phyloP scores from a whole-genome alignment of 306 rosid species.

The Mimosa bimucronata region DNA sequence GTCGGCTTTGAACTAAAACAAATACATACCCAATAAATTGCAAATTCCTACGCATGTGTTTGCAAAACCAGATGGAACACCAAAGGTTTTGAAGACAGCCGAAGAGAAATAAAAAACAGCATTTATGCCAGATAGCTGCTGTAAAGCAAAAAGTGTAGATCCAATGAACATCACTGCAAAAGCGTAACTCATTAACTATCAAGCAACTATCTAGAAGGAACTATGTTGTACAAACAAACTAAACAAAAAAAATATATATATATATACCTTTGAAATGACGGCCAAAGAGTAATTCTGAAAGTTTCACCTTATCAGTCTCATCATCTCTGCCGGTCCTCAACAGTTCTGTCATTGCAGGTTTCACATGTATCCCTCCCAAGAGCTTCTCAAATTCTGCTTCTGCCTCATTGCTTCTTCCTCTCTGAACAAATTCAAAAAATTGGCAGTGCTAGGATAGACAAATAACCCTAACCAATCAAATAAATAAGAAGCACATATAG shows the following conservation, averaged over 20 bases:
- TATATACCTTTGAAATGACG: constrained; percentile 63
- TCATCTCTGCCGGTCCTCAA: constrained; percentile 72
- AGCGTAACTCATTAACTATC: constrained; percentile 40
- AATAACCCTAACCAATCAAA: constrained; percentile 28
- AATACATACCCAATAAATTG: constrained; percentile 65
- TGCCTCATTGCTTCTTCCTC: constrained; percentile 75
- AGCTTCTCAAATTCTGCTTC: constrained; percentile 78
- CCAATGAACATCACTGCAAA: constrained; percentile 95
- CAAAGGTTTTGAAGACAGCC: constrained; percentile 72
- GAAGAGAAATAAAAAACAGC: constrained; percentile 90
- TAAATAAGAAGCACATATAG: background rate
- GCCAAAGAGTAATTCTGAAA: constrained; percentile 69
- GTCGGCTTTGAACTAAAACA: constrained; percentile 30
- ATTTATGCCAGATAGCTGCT: constrained; percentile 93
- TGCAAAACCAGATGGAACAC: constrained; percentile 71
- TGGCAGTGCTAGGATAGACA: constrained; percentile 25
- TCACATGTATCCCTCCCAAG: constrained; percentile 75
- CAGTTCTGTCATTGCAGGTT: constrained; percentile 73
- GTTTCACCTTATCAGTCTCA: constrained; percentile 52
- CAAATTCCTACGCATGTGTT: constrained; percentile 71
- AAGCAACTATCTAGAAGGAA: constrained; percentile 45
- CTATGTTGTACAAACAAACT: constrained; percentile 18
- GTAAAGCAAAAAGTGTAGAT: constrained; percentile 83
- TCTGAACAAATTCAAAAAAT: constrained; percentile 55
- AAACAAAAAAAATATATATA: background rate